These are phyloP conservation scores for Rubroboletus pulcherrimus DNA, from an alignment of 768 basidiomycete genomes.

Conservation along the genomic window DNA sequence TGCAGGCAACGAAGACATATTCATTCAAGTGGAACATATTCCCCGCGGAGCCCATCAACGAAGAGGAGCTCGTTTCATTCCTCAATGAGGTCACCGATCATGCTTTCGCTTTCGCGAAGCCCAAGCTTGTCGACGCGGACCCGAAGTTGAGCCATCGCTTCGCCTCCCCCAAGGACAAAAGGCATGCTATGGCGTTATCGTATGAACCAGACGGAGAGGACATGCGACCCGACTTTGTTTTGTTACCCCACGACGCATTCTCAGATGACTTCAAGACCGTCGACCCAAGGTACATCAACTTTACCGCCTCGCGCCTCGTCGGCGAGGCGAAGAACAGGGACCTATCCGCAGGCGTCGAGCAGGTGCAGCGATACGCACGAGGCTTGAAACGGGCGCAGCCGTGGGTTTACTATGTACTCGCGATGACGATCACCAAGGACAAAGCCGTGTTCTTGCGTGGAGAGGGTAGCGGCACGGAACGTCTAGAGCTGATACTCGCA, in stretches of 20 bases:
- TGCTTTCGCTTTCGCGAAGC: conserved; percentile 1
- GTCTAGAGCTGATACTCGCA: background rate
- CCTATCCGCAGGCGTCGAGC: background rate
- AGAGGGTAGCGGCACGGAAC: conserved; percentile 11
- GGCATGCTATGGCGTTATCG: conserved; percentile 2
- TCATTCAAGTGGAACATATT: conserved; percentile 3
- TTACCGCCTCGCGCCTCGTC: background rate
- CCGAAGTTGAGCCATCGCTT: conserved; percentile 9
- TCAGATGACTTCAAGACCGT: background rate
- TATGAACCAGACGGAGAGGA: conserved; percentile 6
- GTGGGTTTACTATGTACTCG: conserved; percentile 6
- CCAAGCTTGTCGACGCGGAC: background rate
- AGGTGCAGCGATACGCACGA: conserved; percentile 3
- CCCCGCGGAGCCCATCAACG: background rate
- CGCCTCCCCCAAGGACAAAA: background rate
- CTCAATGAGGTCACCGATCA: conserved; percentile 8
- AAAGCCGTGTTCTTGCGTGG: conserved; percentile 5
- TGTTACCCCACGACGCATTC: conserved; percentile 2
- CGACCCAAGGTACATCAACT: background rate
- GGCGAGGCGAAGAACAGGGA: conserved; percentile 5
- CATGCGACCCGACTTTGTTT: conserved; percentile 9
- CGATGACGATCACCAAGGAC: background rate
- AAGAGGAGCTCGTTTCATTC: conserved; percentile 5
- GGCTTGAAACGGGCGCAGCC: conserved; percentile 2
- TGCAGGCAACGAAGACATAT: background rate